phyloP scores from a whole-genome alignment of 768 basidiomycete genomes.

The Tulasnella sp. region DNA sequence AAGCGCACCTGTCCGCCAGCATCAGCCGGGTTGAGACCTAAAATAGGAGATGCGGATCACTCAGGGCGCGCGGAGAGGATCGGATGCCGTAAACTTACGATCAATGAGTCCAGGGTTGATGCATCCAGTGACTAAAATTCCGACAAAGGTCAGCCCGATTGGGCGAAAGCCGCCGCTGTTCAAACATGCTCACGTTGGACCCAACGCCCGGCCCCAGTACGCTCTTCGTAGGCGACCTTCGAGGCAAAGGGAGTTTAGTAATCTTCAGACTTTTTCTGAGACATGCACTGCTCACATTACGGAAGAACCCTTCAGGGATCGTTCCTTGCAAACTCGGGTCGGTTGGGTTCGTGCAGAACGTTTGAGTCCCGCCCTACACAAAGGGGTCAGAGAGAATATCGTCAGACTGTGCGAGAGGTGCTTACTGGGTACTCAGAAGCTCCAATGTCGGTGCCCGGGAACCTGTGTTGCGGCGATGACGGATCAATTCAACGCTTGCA shows the following conservation, averaged over 20 bases:
- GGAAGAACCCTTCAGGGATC: not conserved
- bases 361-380: conserved; percentile 8
- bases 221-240: not conserved
- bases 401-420: not conserved
- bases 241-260: not conserved
- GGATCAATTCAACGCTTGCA: not conserved
- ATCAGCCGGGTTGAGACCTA: not conserved
- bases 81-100: conserved; percentile 7
- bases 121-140: not conserved
- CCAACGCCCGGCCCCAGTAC: not conserved
- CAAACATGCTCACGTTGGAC: not conserved
- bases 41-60: not conserved
- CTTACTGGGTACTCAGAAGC: conserved; percentile 11
- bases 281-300: not conserved
- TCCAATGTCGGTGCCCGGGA: not conserved
- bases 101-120: not conserved
- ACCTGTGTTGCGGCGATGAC: not conserved
- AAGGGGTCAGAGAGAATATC: not conserved
- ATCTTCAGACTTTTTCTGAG: not conserved
- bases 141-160: not conserved
- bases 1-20: not conserved
- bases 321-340: conserved; percentile 3
- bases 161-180: not conserved
- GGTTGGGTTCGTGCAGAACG: conserved; percentile 23
- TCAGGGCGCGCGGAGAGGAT: not conserved